A percentile compares a stretch with the other conserved stretches of the same genome.
phyloP scores from a whole-genome alignment of 1,139 yeast genomes.

The Suhomyces terraborum region DNA sequence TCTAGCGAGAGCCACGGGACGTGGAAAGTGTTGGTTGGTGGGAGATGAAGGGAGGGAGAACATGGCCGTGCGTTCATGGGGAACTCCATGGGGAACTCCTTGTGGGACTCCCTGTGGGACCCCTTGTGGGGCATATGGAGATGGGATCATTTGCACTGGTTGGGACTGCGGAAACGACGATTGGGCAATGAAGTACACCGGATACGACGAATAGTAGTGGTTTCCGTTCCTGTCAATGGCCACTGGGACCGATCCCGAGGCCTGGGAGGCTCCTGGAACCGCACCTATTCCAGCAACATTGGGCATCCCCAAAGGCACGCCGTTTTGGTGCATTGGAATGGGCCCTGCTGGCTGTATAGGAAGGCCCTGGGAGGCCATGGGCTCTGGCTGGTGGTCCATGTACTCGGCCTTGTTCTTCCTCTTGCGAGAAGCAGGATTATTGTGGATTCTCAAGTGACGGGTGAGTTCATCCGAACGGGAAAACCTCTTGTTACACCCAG shows the following conservation, averaged over 20 bases:
- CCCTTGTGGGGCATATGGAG: slow-evolving; percentile 6
- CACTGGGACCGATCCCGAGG: slow-evolving; percentile 26
- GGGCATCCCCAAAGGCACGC: neutral
- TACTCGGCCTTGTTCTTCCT: slow-evolving; percentile 17
- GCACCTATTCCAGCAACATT: neutral
- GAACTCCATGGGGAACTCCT: slow-evolving; percentile 1
- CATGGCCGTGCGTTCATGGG: slow-evolving; percentile 10
- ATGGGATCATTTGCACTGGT: slow-evolving; percentile 5
- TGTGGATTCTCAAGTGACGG: slow-evolving; percentile 84
- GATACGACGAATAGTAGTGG: slow-evolving; percentile 38
- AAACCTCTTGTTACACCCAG: slow-evolving; percentile 84
- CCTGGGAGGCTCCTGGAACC: neutral
- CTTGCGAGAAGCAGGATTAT: slow-evolving; percentile 53
- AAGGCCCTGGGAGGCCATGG: slow-evolving; percentile 1
- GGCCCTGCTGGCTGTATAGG: neutral
- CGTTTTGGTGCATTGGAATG: neutral
- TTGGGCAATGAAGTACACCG: slow-evolving; percentile 40
- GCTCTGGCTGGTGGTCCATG: slow-evolving; percentile 2
- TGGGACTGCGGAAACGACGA: slow-evolving; percentile 10
- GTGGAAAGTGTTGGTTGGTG: slow-evolving; percentile 10
- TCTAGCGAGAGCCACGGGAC: slow-evolving; percentile 1
- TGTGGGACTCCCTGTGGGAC: slow-evolving; percentile 1
- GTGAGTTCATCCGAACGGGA: slow-evolving; percentile 90
- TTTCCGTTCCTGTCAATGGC: slow-evolving; percentile 40
- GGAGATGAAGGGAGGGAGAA: slow-evolving; percentile 21